Evolutionary conservation across 805 yeast species (phyloP), one percentile per base, ranked within the genome.

Genomic region (Nadsonia fulvescens): DNA sequence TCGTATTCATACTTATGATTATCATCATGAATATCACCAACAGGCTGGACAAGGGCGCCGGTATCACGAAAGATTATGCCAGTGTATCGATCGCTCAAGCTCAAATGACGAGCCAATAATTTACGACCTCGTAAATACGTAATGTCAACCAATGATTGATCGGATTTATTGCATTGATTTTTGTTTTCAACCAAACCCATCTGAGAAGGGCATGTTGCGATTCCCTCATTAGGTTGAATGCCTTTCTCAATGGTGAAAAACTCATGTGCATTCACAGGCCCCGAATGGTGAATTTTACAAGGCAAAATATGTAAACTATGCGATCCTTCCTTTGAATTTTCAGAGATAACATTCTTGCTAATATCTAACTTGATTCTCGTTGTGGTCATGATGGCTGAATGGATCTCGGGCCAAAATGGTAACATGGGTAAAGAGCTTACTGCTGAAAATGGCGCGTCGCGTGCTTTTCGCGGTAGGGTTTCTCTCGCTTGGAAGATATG

Each of bases 221-320:
- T n/a, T n/a, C n/a, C 23, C 29, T 23, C 15, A 11, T 16, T 13
- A 15, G 11, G 15, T 3, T 5, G 12, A 8, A 15, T 21, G 16
- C 18, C 22, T 4, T 23, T 22, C 11, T 33, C 34, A n/a, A 29
- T 18, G 11, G 19, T 20, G 21, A 42, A 39, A 24, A 38, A 38
- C 19, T 30, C 26, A 8, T 28, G 15, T 12, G 38, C 46, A n/a
- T 33, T 33, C 11, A 42, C 42, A 3, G 34, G 31, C 8, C 46
- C 44, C 6, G 33, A 30, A 27, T 42, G 31, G 14, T 38, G 36
- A 9, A 42, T 38, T 15, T 39, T 40, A 15, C 46, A 42, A 3
- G 46, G 46, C 19, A 42, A 15, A 7, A 42, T 34, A 27, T 42
- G 44, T n/a, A 22, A 40, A 32, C 4, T 24, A 30, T 5, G 37